phyloP scores from a whole-genome alignment of 2,329 filamentous ascomycete species.

The Colletotrichum tanaceti region DNA sequence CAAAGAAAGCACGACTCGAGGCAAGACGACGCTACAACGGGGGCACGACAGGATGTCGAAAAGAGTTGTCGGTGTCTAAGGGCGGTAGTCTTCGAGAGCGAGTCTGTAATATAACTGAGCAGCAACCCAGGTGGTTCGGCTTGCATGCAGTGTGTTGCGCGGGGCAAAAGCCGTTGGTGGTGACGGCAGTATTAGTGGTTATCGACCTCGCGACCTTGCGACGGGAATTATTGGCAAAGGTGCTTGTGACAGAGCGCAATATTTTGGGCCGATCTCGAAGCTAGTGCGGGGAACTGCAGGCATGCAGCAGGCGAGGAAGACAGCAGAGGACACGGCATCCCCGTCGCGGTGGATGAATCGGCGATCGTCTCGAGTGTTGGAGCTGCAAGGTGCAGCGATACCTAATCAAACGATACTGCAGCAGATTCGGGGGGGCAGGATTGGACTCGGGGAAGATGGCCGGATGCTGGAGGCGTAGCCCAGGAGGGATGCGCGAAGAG shows the following conservation, averaged over 20 bases:
- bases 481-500: background rate
- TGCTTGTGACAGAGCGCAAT: conserved; percentile 27
- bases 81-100: conserved; percentile 16
- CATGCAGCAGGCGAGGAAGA: conserved; percentile 28
- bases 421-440: background rate
- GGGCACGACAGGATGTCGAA: background rate
- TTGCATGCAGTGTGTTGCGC: conserved; percentile 26
- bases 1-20: background rate
- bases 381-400: conserved; percentile 1
- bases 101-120: background rate
- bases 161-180: conserved; percentile 12
- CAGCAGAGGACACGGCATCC: conserved; percentile 28
- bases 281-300: conserved; percentile 39
- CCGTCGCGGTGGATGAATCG: conserved; percentile 30
- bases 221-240: conserved; percentile 19
- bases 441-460: background rate
- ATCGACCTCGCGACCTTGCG: conserved; percentile 17
- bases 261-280: conserved; percentile 33
- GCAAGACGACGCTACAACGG: background rate
- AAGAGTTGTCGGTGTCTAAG: background rate
- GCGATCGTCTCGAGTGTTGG: conserved; percentile 37
- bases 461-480: background rate
- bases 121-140: conserved; percentile 12
- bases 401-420: conserved; percentile 5
- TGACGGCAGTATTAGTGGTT: background rate